Base-by-base conservation (phyloP, 2,329 filamentous ascomycete species). In the Mycocentrospora acerina region DNA sequence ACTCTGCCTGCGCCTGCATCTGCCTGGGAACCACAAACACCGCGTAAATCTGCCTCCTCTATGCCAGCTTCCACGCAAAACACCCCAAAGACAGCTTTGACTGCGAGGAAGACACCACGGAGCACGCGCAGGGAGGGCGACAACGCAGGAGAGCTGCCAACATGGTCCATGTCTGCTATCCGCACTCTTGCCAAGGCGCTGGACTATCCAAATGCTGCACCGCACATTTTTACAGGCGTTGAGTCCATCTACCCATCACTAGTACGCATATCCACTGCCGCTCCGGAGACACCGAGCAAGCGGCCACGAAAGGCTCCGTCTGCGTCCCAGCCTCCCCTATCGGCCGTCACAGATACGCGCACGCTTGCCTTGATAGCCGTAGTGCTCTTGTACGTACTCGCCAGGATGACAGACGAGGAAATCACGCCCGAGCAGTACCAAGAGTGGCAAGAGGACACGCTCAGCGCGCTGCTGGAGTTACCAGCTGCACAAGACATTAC, bases 141-240 rank as follows among this genome's bases (percentile, higher is more conserved):
- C 4, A 43, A 39, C 16, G 27, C 40, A 12, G 33, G 43, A n/a
- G 55, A 59, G 12, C 38, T 53, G 3, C 64, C 64, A 4, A 57
- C 58, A 19, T 94, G 87, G 86, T 73, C 85, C n/a, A 81, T 82
- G 58, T 80, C 83, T 1, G 76, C 80, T 1, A 80, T 88, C 7
- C 78, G 85, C 16, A 77, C 76, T 41, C 66, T 94, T 9, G 85
- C 85, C 61, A 76, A 75, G 26, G 75, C 78, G 16, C 74, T 88
- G 8, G 73, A 75, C 1, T 79, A 82, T 1, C 75, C 78, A 6
- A 74, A 72, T 4, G 76, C 90, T 3, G 81, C 80, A 1, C 85
- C 86, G 0, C 86, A 89, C 37, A 78, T 94, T 0, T 79, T 88
- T 32, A 84, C 87, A 0, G 89, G 87, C 1, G 76, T 90, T 35